Evolutionary conservation across 495 filamentous ascomycete genomes (phyloP).

Genomic region (Lasiosphaeria miniovina): DNA sequence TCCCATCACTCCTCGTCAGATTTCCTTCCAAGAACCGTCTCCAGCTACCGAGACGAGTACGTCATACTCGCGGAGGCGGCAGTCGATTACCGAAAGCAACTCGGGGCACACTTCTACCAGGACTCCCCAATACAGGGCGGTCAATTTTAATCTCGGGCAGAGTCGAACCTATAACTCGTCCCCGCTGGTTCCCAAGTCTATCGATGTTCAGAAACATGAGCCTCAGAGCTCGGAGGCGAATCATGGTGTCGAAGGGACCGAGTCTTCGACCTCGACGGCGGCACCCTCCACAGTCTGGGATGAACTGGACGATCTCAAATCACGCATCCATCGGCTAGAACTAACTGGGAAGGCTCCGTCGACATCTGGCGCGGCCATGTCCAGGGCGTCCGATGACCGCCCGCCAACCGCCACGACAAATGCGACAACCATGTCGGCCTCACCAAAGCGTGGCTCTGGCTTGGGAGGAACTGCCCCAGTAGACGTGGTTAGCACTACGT

Average conservation of each 20-base stretch:
- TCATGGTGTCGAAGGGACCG: constrained; percentile 58
- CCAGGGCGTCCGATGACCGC: constrained; percentile 70
- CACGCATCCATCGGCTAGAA: constrained; percentile 88
- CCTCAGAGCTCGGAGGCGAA: constrained; percentile 27
- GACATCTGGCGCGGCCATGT: constrained; percentile 74
- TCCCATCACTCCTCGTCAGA: constrained; percentile 41
- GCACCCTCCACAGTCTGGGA: constrained; percentile 96
- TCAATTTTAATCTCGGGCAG: constrained; percentile 54
- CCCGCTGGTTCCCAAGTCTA: constrained; percentile 50
- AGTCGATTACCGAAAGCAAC: constrained; percentile 39
- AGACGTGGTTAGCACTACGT: constrained; percentile 27
- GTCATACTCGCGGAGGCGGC: constrained; percentile 34
- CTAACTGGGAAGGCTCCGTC: constrained; percentile 81
- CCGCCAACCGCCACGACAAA: constrained; percentile 90
- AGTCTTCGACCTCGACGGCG: constrained; percentile 79
- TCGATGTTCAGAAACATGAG: constrained; percentile 35
- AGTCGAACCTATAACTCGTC: constrained; percentile 54
- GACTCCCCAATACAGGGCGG: constrained; percentile 47
- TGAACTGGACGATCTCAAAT: constrained; percentile 93
- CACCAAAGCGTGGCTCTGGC: constrained; percentile 65
- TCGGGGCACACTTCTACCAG: constrained; percentile 28
- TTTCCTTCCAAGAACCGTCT: constrained; percentile 39
- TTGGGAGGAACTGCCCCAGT: constrained; percentile 35
- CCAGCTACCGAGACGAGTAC: constrained; percentile 41
- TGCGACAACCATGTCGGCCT: constrained; percentile 86